phyloP scores from a whole-genome alignment of 345 rosid species.

The Salix brachista region DNA sequence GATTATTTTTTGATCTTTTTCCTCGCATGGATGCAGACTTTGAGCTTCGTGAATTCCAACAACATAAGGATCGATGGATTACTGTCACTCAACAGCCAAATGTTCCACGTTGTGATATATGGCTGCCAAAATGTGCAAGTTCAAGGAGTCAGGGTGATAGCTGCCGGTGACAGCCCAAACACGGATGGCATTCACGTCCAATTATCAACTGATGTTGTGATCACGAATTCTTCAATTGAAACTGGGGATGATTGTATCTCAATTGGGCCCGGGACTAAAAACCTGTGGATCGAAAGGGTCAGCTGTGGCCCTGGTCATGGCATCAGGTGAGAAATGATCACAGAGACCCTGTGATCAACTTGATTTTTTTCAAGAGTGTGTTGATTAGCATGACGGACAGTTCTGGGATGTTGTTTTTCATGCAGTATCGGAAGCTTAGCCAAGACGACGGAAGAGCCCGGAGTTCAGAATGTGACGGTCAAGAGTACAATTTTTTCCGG shows the following conservation, averaged over 20 bases:
- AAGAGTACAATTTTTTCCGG: neutral
- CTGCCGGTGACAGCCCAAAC: slow-evolving; percentile 8
- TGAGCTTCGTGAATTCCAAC: slow-evolving; percentile 9
- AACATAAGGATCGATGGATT: slow-evolving; percentile 7
- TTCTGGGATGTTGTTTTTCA: neutral
- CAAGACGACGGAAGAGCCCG: neutral
- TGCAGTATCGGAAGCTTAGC: slow-evolving; percentile 12
- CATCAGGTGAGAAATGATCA: neutral
- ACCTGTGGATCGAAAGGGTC: slow-evolving; percentile 6
- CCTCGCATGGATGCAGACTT: neutral
- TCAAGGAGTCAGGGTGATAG: slow-evolving; percentile 1
- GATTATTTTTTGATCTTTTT: too few relatives aligned
- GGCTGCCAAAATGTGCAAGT: slow-evolving; percentile 1
- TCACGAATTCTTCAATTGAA: neutral
- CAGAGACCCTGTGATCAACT: neutral
- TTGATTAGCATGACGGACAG: neutral
- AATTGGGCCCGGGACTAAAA: slow-evolving; percentile 6
- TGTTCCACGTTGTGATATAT: slow-evolving; percentile 8
- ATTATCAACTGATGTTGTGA: neutral
- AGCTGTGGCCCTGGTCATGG: slow-evolving; percentile 5
- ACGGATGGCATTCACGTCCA: slow-evolving; percentile 15
- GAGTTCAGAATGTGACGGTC: neutral
- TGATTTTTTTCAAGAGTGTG: neutral
- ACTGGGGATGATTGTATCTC: slow-evolving; percentile 13
- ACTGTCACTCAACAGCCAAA: slow-evolving; percentile 6